Percentiles rank a stretch among this genome's conserved stretches.
Evolutionary conservation across 352 stramenopile species (phyloP).

Genomic region (Phytophthora megakarya): DNA sequence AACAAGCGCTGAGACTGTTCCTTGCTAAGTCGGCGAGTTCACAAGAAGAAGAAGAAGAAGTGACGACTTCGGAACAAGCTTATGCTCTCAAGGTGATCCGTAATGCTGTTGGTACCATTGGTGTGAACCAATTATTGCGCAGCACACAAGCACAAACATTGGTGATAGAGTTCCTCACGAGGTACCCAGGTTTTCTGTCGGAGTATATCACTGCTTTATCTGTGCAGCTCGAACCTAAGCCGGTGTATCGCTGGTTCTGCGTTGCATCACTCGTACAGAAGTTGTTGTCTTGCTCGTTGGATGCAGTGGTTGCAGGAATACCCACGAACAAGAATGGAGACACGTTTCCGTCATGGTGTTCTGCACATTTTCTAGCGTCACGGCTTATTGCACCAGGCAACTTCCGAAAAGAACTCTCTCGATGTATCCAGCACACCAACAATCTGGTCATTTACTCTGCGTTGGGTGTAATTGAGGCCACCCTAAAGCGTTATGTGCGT

Average conservation of each 20-base stretch:
- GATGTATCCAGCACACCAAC: conserved; percentile 77
- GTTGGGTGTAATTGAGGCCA: conserved; percentile 69
- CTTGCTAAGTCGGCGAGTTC: conserved; percentile 40
- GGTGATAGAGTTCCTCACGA: conserved; percentile 56
- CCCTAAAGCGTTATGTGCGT: conserved; percentile 58
- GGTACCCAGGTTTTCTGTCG: conserved; percentile 64
- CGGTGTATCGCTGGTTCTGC: conserved; percentile 80
- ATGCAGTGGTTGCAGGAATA: conserved; percentile 38
- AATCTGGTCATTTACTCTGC: conserved; percentile 77
- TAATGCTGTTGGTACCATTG: conserved; percentile 63
- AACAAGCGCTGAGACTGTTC: conserved; percentile 53
- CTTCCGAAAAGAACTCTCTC: conserved; percentile 81
- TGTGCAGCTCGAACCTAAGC: conserved; percentile 74
- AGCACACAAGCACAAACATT: conserved; percentile 58
- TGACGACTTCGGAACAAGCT: conserved; percentile 43
- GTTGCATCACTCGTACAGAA: conserved; percentile 74
- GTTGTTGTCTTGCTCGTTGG: conserved; percentile 58
- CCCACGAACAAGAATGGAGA: conserved; percentile 17
- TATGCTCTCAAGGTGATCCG: conserved; percentile 71
- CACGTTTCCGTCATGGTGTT: conserved; percentile 42
- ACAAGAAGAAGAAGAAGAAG: conserved; percentile 29
- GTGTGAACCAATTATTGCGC: conserved; percentile 65
- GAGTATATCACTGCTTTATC: conserved; percentile 65
- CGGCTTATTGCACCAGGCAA: conserved; percentile 72
- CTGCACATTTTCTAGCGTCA: conserved; percentile 54